Evolutionary conservation across 2,329 filamentous ascomycete species (phyloP).

Genomic region (Aspergillus proliferans): DNA sequence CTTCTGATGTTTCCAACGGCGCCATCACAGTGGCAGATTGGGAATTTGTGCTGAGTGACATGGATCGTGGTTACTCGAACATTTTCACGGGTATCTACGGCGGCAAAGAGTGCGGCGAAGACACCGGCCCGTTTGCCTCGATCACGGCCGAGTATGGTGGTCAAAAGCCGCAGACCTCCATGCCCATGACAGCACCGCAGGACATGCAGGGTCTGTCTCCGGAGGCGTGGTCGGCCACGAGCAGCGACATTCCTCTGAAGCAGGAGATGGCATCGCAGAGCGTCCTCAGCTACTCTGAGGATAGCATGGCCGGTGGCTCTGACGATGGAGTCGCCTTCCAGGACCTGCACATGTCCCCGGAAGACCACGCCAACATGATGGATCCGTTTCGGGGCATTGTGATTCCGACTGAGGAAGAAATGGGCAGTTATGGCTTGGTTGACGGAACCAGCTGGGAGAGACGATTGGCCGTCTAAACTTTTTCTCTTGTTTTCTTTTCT

Average conservation of each 20-base stretch:
- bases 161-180: slow-evolving; percentile 18
- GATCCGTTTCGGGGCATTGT: slow-evolving; percentile 34
- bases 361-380: slow-evolving; percentile 23
- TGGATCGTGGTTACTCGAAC: slow-evolving; percentile 73
- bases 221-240: slow-evolving; percentile 34
- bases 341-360: slow-evolving; percentile 17
- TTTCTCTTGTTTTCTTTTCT: too few species aligned
- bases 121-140: slow-evolving; percentile 29
- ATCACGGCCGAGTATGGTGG: slow-evolving; percentile 23
- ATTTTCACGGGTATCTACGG: slow-evolving; percentile 57
- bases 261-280: slow-evolving; percentile 42
- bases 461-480: slow-evolving; percentile 22
- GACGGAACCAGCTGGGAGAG: slow-evolving; percentile 24
- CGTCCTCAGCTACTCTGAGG: slow-evolving; percentile 55
- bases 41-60: slow-evolving; percentile 72
- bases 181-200: slow-evolving; percentile 13
- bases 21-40: slow-evolving; percentile 62
- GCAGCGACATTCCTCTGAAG: slow-evolving; percentile 28
- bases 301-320: slow-evolving; percentile 49
- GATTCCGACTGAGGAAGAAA: slow-evolving; percentile 28
- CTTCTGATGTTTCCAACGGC: slow-evolving; percentile 26
- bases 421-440: slow-evolving; percentile 26
- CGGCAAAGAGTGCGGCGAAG: slow-evolving; percentile 35
- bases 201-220: slow-evolving; percentile 34
- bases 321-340: slow-evolving; percentile 36